Conservation (phyloP, 352 stramenopile species). For the Blastocystis sp. region DNA sequence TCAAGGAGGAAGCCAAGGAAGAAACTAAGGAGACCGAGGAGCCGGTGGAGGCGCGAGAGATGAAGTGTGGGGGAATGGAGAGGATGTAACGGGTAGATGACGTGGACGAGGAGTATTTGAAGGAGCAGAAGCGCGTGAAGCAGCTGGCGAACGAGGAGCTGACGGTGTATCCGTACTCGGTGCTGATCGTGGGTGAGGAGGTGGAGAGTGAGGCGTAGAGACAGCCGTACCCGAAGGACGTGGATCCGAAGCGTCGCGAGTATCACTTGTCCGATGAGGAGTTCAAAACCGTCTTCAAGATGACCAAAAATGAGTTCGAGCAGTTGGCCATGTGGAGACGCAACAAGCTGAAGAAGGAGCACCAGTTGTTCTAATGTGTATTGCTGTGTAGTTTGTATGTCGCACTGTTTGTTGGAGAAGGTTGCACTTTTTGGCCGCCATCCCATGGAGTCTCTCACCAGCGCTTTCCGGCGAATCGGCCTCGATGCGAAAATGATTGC, state of each 20-base stretch:
- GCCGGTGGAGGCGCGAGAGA: neutral
- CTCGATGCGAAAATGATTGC: constrained; percentile 45
- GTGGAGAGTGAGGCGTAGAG: neutral
- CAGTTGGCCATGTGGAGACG: constrained; percentile 15
- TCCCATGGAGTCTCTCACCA: neutral
- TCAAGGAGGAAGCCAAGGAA: too few relatives aligned
- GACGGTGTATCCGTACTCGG: neutral
- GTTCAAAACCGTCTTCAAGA: constrained; percentile 38
- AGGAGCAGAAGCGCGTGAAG: constrained; percentile 5
- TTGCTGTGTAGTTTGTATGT: constrained; percentile 9
- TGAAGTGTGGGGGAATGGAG: neutral
- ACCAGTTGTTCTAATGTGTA: constrained; percentile 9
- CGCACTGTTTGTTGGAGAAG: neutral
- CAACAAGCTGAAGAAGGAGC: constrained; percentile 2
- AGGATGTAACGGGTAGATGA: neutral
- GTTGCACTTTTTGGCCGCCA: neutral
- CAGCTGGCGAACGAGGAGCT: neutral
- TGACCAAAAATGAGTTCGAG: constrained; percentile 16
- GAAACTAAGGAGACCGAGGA: too few relatives aligned
- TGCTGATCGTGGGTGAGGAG: neutral
- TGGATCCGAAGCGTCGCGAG: constrained; percentile 34
- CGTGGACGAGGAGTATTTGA: constrained; percentile 5
- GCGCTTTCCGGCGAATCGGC: constrained; percentile 11
- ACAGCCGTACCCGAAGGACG: neutral
- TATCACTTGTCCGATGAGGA: constrained; percentile 49